Evolutionary conservation across 139 green algal genomes (phyloP).

Genomic region (Nannochloris sp.): DNA sequence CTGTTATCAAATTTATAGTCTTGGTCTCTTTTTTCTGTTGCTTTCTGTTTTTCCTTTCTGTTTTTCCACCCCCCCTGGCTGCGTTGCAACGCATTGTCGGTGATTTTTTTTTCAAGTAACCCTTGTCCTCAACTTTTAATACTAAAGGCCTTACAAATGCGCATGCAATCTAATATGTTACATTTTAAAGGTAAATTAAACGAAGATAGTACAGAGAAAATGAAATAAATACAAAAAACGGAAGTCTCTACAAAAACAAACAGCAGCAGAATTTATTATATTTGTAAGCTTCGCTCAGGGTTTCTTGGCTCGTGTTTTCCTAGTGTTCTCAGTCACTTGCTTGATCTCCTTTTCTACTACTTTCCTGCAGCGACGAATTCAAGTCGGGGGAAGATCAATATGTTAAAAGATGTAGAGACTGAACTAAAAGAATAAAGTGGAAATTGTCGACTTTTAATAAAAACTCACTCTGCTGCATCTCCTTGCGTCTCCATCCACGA

Average conservation of each 20-base stretch:
- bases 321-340: slow-evolving; percentile 8
- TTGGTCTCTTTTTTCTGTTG: no score
- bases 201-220: neutral
- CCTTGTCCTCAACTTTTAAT: no score
- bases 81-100: no score
- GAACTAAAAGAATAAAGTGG: neutral
- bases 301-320: neutral
- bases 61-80: no score
- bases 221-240: no score
- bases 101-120: no score
- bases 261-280: no score
- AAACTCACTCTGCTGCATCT: slow-evolving; percentile 33
- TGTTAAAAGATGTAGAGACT: neutral
- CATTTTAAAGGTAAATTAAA: neutral
- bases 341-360: slow-evolving; percentile 23
- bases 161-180: neutral
- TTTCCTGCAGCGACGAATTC: slow-evolving; percentile 16
- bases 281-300: neutral
- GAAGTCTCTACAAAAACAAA: no score
- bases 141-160: neutral
- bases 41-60: no score
- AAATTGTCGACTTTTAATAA: neutral
- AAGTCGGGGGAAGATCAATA: no score
- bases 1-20: neutral
- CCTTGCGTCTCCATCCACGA: slow-evolving; percentile 41